Percentiles rank a stretch among this genome's conserved stretches.
Evolutionary conservation across 192 early-diverging fungal species (phyloP).

Genomic region (Linderina pennispora): DNA sequence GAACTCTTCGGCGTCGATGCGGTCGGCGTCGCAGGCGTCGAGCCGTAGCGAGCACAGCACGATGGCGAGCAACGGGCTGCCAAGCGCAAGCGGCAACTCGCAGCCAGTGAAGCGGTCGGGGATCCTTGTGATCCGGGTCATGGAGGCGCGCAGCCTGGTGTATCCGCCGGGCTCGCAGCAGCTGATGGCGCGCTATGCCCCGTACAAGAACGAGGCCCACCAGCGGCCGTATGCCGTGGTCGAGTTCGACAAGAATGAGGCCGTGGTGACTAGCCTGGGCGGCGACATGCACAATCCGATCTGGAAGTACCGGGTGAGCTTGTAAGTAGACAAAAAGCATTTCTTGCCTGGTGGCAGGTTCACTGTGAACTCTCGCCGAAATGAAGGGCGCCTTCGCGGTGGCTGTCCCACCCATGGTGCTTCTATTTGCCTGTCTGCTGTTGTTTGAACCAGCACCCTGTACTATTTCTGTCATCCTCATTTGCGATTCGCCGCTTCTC

Average conservation of each 20-base stretch:
- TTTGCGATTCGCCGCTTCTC: neutral
- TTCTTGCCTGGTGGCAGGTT: too few relatives aligned
- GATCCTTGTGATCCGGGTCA: constrained; percentile 72
- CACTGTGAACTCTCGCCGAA: too few relatives aligned
- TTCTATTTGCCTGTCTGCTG: too few relatives aligned
- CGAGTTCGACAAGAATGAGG: constrained; percentile 94
- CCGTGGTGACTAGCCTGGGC: constrained; percentile 74
- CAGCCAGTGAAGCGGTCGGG: constrained; percentile 49
- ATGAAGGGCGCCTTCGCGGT: too few relatives aligned
- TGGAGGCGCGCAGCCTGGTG: constrained; percentile 74
- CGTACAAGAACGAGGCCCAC: constrained; percentile 50
- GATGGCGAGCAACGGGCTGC: constrained; percentile 37
- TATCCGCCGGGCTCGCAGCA: constrained; percentile 57
- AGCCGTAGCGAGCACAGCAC: constrained; percentile 2
- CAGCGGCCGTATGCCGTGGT: constrained; percentile 85
- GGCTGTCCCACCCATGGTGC: too few relatives aligned
- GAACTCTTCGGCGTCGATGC: constrained; percentile 11
- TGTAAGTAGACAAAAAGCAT: constrained; percentile 67
- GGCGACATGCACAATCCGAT: constrained; percentile 68
- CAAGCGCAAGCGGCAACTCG: constrained; percentile 21
- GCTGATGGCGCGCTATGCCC: constrained; percentile 48
- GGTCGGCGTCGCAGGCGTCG: constrained; percentile 9
- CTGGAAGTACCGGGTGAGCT: constrained; percentile 73
- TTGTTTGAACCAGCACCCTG: too few relatives aligned
- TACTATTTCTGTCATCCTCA: too few relatives aligned